Evolutionary conservation across 352 stramenopile species (phyloP).

Genomic region (Plasmopara muralis): DNA sequence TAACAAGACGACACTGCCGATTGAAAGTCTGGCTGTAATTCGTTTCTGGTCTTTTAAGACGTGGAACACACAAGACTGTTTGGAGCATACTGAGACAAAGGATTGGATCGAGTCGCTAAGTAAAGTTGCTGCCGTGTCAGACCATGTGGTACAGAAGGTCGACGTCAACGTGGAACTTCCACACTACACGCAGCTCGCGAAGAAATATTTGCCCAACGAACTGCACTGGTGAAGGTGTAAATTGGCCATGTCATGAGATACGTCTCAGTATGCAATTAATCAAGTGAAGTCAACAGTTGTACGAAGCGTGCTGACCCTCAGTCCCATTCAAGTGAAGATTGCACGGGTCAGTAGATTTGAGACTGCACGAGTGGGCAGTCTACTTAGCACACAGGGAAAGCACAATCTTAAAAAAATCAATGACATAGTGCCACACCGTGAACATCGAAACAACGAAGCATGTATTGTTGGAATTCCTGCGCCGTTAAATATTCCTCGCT

Average conservation of each 20-base stretch:
- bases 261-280: no score
- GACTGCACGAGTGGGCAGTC: no score
- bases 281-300: no score
- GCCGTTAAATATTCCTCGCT: slow-evolving; percentile 26
- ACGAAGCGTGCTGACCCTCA: no score
- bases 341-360: no score
- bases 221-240: slow-evolving; percentile 58
- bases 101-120: slow-evolving; percentile 56
- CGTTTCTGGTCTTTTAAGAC: slow-evolving; percentile 74
- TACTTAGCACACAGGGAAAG: no score
- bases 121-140: slow-evolving; percentile 31
- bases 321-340: no score
- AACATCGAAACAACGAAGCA: slow-evolving; percentile 5
- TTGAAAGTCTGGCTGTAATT: slow-evolving; percentile 52
- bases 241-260: no score
- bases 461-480: not conserved
- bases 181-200: slow-evolving; percentile 57
- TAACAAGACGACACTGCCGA: slow-evolving; percentile 56
- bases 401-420: no score
- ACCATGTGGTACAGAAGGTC: slow-evolving; percentile 33
- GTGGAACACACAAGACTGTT: slow-evolving; percentile 38
- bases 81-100: slow-evolving; percentile 52
- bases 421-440: no score
- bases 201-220: slow-evolving; percentile 65
- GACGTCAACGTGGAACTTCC: slow-evolving; percentile 38